Percentiles rank a stretch among this genome's conserved stretches.
These are phyloP conservation scores for Colletotrichum sp. DNA, from an alignment of 2,329 filamentous ascomycete genomes.

Conservation along the genomic window DNA sequence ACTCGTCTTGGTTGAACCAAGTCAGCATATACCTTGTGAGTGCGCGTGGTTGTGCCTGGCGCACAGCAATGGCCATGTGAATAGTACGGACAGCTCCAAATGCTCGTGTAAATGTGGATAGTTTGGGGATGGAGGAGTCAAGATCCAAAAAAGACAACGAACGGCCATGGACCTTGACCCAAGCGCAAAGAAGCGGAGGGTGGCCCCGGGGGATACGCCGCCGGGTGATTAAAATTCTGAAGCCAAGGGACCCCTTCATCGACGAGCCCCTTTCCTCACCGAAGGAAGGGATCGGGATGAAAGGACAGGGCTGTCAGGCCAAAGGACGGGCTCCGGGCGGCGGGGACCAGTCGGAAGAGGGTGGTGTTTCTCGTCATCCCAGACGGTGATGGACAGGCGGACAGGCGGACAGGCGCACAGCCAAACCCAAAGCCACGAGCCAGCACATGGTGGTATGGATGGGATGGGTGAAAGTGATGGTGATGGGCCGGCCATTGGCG, in stretches of 20 bases:
- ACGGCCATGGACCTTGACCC: not conserved
- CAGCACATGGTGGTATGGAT: not conserved
- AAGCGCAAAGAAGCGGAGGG: not conserved
- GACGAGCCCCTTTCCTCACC: not conserved
- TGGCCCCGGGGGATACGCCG: not conserved
- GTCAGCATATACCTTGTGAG: not conserved
- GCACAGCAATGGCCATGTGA: not conserved
- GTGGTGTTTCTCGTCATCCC: conserved; percentile 8
- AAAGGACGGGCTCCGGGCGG: not conserved
- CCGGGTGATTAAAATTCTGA: not conserved
- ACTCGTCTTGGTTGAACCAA: not conserved
- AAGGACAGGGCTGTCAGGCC: not conserved
- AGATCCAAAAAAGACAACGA: not conserved
- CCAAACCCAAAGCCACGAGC: not conserved
- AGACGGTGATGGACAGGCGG: not conserved
- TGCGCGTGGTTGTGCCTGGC: not conserved
- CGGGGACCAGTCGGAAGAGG: conserved; percentile 13
- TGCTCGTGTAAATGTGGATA: not conserved
- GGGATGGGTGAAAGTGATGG: not conserved
- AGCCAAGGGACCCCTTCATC: not conserved
- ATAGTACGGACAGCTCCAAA: not conserved
- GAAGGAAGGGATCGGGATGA: not conserved
- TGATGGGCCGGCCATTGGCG: not conserved
- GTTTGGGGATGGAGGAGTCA: not conserved
- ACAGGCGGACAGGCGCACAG: not conserved